Percentiles rank a stretch among this genome's conserved stretches.
phyloP scores from a whole-genome alignment of 805 yeast species.

The Candida ortonii region DNA sequence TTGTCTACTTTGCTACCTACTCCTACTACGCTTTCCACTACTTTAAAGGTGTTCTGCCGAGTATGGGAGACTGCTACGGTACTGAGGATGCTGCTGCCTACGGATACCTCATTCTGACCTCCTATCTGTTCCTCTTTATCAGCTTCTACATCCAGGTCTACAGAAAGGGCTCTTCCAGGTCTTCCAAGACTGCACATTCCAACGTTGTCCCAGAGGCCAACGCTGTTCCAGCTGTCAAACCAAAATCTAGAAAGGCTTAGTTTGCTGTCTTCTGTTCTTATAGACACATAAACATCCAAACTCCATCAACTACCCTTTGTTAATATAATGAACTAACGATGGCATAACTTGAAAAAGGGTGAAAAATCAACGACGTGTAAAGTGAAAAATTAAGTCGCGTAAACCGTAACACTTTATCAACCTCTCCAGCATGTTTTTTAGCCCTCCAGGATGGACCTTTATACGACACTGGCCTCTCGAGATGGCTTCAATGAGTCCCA shows the following conservation, averaged over 20 bases:
- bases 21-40: constrained; percentile 78
- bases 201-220: constrained; percentile 11
- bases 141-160: constrained; percentile 89
- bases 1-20: constrained; percentile 92
- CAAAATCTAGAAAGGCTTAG: constrained; percentile 33
- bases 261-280: too few species aligned
- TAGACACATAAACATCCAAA: too few species aligned
- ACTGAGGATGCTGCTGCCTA: constrained; percentile 88
- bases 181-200: constrained; percentile 15
- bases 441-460: constrained; percentile 26
- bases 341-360: too few species aligned
- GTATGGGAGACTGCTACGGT: constrained; percentile 85
- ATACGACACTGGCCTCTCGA: constrained; percentile 28
- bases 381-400: too few species aligned
- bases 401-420: too few species aligned
- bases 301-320: too few species aligned
- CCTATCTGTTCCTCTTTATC: constrained; percentile 86
- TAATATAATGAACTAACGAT: too few species aligned
- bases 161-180: constrained; percentile 42
- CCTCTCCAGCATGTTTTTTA: too few species aligned
- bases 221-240: constrained; percentile 21
- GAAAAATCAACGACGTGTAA: too few species aligned
- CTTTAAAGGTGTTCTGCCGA: constrained; percentile 61
- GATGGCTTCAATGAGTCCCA: constrained; percentile 8
- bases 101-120: constrained; percentile 84